Evolutionary conservation across 2,329 filamentous ascomycete species (phyloP).

Genomic region (Trichoderma asperellum): DNA sequence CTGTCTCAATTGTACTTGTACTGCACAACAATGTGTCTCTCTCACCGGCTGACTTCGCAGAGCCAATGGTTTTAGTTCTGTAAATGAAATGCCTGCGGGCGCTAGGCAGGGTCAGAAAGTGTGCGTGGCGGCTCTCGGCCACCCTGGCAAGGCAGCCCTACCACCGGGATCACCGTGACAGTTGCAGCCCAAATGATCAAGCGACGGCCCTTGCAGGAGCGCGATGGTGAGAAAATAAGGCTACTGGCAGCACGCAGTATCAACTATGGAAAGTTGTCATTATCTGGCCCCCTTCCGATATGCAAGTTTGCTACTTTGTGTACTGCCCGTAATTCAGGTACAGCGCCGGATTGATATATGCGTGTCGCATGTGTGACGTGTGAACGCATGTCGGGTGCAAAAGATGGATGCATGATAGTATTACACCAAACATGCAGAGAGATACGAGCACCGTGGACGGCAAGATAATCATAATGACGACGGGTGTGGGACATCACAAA

Average conservation of each 20-base stretch:
- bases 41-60: conserved; percentile 21
- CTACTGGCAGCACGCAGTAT: background rate
- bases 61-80: conserved; percentile 3
- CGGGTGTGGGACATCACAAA: conserved; percentile 11
- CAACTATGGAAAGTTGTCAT: conserved; percentile 4
- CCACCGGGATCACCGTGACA: conserved; percentile 18
- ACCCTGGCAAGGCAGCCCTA: conserved; percentile 25
- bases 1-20: conserved; percentile 11
- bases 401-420: background rate
- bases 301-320: background rate
- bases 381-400: background rate
- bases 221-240: conserved; percentile 6
- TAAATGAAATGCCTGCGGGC: conserved; percentile 17
- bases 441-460: conserved; percentile 16
- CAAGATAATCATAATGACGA: conserved; percentile 16
- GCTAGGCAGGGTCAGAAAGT: conserved; percentile 4
- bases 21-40: conserved; percentile 19
- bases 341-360: background rate
- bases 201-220: conserved; percentile 6
- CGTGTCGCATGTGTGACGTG: background rate
- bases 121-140: conserved; percentile 3
- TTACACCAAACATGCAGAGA: conserved; percentile 2
- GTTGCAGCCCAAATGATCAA: conserved; percentile 3
- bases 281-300: background rate
- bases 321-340: background rate